phyloP scores from a whole-genome alignment of 2,329 filamentous ascomycete genomes.

The Phialophora verrucosa region DNA sequence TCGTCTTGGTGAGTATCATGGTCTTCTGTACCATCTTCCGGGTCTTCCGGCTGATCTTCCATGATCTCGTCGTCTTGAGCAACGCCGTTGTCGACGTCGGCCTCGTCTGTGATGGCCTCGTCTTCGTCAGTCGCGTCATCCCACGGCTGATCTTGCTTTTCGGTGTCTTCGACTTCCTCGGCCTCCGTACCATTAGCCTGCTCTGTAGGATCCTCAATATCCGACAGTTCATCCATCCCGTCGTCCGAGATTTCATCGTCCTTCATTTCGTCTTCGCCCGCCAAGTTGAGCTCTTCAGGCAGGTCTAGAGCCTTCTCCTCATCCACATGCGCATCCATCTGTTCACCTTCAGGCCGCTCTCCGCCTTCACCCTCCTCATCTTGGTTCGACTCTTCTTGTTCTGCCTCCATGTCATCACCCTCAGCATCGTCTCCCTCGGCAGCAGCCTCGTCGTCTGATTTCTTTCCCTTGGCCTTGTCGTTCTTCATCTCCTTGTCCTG shows the following conservation, averaged over 20 bases:
- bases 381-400: constrained; percentile 53
- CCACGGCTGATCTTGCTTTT: constrained; percentile 37
- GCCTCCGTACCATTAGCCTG: constrained; percentile 45
- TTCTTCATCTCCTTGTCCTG: constrained; percentile 75
- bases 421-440: constrained; percentile 63
- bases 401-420: constrained; percentile 61
- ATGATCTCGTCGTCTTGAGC: constrained; percentile 46
- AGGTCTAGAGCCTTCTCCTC: constrained; percentile 82
- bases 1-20: constrained; percentile 42
- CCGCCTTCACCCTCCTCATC: constrained; percentile 60
- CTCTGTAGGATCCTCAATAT: constrained; percentile 53
- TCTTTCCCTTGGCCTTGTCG: constrained; percentile 63
- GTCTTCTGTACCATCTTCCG: constrained; percentile 46
- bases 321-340: constrained; percentile 75
- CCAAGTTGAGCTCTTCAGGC: constrained; percentile 85
- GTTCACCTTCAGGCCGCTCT: constrained; percentile 66
- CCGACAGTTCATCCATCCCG: constrained; percentile 62
- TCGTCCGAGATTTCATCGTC: constrained; percentile 60
- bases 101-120: constrained; percentile 42
- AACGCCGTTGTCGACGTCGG: constrained; percentile 45
- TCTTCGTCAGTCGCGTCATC: constrained; percentile 44
- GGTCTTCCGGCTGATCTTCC: constrained; percentile 46
- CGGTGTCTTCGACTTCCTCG: constrained; percentile 43
- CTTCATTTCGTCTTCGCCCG: constrained; percentile 66
- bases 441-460: constrained; percentile 64